Conservation (phyloP, 495 filamentous ascomycete genomes). For the Neurospora tetrasperma region DNA sequence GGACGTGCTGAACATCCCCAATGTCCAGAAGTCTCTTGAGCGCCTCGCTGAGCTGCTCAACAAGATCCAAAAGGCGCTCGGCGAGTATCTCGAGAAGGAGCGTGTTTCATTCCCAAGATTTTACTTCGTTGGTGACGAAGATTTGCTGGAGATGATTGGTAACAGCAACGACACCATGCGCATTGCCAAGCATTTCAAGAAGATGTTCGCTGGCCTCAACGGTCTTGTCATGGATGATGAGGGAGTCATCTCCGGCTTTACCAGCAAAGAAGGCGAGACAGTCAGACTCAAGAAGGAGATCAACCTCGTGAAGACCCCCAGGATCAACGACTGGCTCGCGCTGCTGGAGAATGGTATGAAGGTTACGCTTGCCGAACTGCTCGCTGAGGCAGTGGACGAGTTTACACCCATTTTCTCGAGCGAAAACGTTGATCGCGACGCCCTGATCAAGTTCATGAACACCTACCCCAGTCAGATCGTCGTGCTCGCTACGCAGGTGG, state of each 20-base stretch:
- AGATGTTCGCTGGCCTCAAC: conserved; percentile 96
- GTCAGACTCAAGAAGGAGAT: conserved; percentile 81
- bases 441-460: conserved; percentile 65
- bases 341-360: conserved; percentile 92
- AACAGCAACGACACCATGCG: conserved; percentile 95
- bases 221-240: conserved; percentile 89
- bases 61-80: conserved; percentile 98
- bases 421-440: conserved; percentile 50
- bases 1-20: conserved; percentile 89
- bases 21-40: conserved; percentile 90
- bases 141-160: conserved; percentile 97
- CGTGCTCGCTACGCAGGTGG: conserved; percentile 87
- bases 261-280: conserved; percentile 90
- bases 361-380: conserved; percentile 76
- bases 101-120: conserved; percentile 94
- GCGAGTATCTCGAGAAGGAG: conserved; percentile 97
- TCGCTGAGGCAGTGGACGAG: conserved; percentile 74
- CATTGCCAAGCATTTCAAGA: conserved; percentile 96
- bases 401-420: conserved; percentile 61
- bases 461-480: conserved; percentile 89
- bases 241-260: conserved; percentile 77
- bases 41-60: conserved; percentile 88
- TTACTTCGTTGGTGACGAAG: conserved; percentile 98
- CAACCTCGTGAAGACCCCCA: conserved; percentile 81
- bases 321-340: conserved; percentile 96